Evolutionary conservation across 169 alveolate genomes (phyloP).

Genomic region (Amoebophrya sp.): DNA sequence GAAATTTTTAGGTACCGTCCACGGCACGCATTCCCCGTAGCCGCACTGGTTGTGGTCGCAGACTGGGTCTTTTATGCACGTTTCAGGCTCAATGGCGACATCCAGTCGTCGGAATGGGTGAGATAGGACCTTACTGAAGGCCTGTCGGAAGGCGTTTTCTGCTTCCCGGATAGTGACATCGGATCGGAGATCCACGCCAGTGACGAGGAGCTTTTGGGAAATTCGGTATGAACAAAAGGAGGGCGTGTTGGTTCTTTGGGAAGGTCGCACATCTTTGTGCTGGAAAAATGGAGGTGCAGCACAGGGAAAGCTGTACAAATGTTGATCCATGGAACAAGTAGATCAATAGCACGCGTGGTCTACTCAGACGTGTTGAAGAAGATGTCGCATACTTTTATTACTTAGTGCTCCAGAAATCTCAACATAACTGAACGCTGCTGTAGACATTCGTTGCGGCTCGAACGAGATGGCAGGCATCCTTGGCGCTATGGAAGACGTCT

Average conservation of each 20-base stretch:
- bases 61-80: background rate
- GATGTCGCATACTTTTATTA: no score
- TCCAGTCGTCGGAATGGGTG: constrained; percentile 13
- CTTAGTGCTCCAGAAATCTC: no score
- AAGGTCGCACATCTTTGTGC: no score
- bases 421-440: no score
- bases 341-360: no score
- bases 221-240: no score
- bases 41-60: constrained; percentile 15
- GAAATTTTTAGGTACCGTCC: background rate
- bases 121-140: background rate
- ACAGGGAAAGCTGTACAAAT: no score
- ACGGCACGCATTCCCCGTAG: constrained; percentile 18
- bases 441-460: background rate
- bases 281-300: no score
- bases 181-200: background rate
- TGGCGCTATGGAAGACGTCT: background rate
- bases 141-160: background rate
- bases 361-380: no score
- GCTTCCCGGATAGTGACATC: background rate
- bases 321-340: no score
- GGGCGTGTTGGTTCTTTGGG: no score
- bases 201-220: background rate
- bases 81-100: background rate
- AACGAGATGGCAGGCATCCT: background rate